Evolutionary conservation across 306 rosid genomes (phyloP).

Genomic region (Carpinus viminea): DNA sequence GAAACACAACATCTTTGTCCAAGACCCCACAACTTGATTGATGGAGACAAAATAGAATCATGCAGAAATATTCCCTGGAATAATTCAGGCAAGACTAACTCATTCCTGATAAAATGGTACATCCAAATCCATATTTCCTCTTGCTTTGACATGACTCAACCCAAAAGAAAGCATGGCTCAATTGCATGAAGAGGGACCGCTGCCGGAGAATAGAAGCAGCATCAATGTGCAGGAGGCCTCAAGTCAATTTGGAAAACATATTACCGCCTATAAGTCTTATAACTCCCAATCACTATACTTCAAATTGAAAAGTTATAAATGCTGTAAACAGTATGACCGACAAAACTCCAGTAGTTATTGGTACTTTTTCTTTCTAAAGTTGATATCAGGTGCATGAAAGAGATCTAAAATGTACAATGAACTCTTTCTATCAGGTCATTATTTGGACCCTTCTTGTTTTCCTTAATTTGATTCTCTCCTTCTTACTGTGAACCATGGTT

Average conservation of each 20-base stretch:
- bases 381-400: background rate
- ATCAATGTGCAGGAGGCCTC: background rate
- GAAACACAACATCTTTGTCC: conserved; percentile 35
- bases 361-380: background rate
- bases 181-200: conserved; percentile 22
- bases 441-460: background rate
- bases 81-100: conserved; percentile 26
- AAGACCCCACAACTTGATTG: conserved; percentile 34
- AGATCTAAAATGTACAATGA: background rate
- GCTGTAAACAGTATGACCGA: background rate
- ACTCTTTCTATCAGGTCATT: conserved; percentile 5
- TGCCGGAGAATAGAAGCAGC: background rate
- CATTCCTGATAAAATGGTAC: conserved; percentile 15
- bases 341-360: background rate
- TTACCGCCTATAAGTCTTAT: background rate
- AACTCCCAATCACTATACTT: background rate
- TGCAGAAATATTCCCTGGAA: conserved; percentile 44
- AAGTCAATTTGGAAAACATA: background rate
- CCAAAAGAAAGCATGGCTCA: conserved; percentile 14
- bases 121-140: conserved; percentile 11
- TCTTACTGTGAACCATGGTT: background rate
- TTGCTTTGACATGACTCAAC: conserved; percentile 21
- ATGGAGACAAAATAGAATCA: conserved; percentile 41
- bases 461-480: background rate
- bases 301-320: background rate